A percentile compares a stretch with the other conserved stretches of the same genome.
Conservation (phyloP, 768 basidiomycete species). For the Cystobasidium tubakii region DNA sequence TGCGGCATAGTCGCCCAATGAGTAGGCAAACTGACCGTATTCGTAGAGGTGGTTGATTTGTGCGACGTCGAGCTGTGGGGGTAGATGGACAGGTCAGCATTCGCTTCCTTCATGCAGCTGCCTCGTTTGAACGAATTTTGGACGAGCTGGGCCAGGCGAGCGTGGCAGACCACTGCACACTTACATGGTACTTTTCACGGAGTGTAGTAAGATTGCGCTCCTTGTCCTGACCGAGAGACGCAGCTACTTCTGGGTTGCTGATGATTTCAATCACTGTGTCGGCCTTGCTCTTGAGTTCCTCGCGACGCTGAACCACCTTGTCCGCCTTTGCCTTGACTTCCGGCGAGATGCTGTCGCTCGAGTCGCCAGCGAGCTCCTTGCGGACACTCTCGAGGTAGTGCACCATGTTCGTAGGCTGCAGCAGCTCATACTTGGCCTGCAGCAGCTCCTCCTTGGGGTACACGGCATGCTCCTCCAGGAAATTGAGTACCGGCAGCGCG, state of each 20-base stretch:
- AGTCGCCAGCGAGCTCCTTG: constrained; percentile 1
- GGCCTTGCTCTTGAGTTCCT: constrained; percentile 74
- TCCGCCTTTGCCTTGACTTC: constrained; percentile 12
- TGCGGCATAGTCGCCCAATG: constrained; percentile 93
- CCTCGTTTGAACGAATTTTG: not conserved
- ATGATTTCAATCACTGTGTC: constrained; percentile 91
- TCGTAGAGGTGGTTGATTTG: constrained; percentile 95
- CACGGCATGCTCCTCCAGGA: constrained; percentile 67
- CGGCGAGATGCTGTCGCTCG: not conserved
- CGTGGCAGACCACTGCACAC: constrained; percentile 45
- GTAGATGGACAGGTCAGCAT: not conserved
- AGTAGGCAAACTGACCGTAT: constrained; percentile 97
- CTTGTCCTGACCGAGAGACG: constrained; percentile 89
- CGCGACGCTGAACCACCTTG: constrained; percentile 7
- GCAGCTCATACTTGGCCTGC: constrained; percentile 91
- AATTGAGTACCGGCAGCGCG: constrained; percentile 82
- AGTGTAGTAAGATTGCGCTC: constrained; percentile 91
- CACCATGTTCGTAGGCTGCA: constrained; percentile 96
- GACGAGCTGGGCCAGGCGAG: not conserved
- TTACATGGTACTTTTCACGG: constrained; percentile 81
- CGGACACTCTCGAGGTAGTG: constrained; percentile 61
- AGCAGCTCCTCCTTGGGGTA: constrained; percentile 75
- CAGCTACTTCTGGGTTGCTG: constrained; percentile 91
- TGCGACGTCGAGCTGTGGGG: constrained; percentile 73
- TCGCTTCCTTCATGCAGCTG: not conserved